Evolutionary conservation across 345 rosid genomes (phyloP).

Genomic region (Brassica rapa): DNA sequence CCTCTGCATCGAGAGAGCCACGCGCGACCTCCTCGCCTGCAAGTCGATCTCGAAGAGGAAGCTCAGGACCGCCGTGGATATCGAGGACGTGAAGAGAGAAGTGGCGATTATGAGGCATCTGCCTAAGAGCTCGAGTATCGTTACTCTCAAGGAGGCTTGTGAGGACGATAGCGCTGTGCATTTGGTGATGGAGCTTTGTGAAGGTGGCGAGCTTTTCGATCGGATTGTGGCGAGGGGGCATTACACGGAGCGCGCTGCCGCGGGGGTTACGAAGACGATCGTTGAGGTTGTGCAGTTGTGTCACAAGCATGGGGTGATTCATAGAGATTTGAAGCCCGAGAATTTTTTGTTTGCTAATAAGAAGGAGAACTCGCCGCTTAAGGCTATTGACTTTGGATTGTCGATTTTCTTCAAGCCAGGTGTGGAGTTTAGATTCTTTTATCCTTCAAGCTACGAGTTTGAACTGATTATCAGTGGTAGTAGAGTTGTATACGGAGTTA

Average conservation of each 20-base stretch:
- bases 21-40: too few relatives aligned
- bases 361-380: conserved; percentile 97
- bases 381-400: conserved; percentile 98
- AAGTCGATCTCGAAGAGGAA: too few relatives aligned
- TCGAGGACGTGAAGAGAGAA: too few relatives aligned
- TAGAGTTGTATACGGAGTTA: conserved; percentile 4
- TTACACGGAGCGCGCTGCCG: conserved; percentile 97
- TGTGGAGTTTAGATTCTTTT: conserved; percentile 56
- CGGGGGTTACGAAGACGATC: conserved; percentile 82
- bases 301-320: conserved; percentile 95
- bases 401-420: conserved; percentile 98
- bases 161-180: too few relatives aligned
- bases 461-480: conserved; percentile 8
- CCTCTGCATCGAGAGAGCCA: too few relatives aligned
- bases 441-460: neutral
- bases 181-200: conserved; percentile 53
- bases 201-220: conserved; percentile 98
- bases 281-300: conserved; percentile 96
- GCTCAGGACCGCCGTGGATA: too few relatives aligned
- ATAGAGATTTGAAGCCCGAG: conserved; percentile 98
- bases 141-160: too few relatives aligned
- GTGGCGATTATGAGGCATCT: too few relatives aligned
- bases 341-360: conserved; percentile 93
- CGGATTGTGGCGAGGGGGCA: conserved; percentile 99
- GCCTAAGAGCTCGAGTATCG: too few relatives aligned